Evolutionary conservation across 768 basidiomycete genomes (phyloP).

Genomic region (Mycena indigotica): DNA sequence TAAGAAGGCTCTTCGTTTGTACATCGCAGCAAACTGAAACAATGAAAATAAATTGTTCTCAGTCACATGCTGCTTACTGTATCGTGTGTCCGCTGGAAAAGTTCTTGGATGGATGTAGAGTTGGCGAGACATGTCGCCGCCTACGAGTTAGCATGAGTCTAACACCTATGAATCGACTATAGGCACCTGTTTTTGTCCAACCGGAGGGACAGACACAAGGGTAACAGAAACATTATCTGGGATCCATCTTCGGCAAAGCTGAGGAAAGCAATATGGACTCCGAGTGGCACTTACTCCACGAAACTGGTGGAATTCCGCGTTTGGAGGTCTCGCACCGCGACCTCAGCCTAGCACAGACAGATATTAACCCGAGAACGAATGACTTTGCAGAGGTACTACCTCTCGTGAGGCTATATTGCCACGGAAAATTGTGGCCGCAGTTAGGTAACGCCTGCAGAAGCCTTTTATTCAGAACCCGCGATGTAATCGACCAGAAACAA

Average conservation of each 20-base stretch:
- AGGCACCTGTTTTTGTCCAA: slow-evolving; percentile 67
- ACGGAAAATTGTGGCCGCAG: slow-evolving; percentile 86
- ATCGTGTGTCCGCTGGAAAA: slow-evolving; percentile 74
- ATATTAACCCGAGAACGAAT: slow-evolving; percentile 33
- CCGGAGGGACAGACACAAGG: slow-evolving; percentile 79
- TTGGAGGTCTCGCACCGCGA: slow-evolving; percentile 74
- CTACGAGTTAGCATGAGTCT: slow-evolving; percentile 37
- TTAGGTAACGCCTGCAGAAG: slow-evolving; percentile 70
- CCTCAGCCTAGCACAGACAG: slow-evolving; percentile 49
- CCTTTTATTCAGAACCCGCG: slow-evolving; percentile 3
- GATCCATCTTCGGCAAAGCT: slow-evolving; percentile 57
- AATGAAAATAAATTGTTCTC: neutral
- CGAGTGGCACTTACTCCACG: slow-evolving; percentile 63
- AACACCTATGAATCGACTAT: slow-evolving; percentile 1
- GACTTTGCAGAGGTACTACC: slow-evolving; percentile 54
- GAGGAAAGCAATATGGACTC: neutral
- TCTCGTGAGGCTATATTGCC: slow-evolving; percentile 81
- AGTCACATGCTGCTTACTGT: slow-evolving; percentile 42
- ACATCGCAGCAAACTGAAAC: slow-evolving; percentile 75
- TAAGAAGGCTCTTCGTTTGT: slow-evolving; percentile 80
- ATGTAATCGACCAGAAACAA: neutral
- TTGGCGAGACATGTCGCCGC: slow-evolving; percentile 74
- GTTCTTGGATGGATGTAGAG: slow-evolving; percentile 82
- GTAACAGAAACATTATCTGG: slow-evolving; percentile 89
- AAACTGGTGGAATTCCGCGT: slow-evolving; percentile 72